Base-by-base conservation (phyloP, 2,329 filamentous ascomycete species). In the Teratosphaeria epicoccoides region DNA sequence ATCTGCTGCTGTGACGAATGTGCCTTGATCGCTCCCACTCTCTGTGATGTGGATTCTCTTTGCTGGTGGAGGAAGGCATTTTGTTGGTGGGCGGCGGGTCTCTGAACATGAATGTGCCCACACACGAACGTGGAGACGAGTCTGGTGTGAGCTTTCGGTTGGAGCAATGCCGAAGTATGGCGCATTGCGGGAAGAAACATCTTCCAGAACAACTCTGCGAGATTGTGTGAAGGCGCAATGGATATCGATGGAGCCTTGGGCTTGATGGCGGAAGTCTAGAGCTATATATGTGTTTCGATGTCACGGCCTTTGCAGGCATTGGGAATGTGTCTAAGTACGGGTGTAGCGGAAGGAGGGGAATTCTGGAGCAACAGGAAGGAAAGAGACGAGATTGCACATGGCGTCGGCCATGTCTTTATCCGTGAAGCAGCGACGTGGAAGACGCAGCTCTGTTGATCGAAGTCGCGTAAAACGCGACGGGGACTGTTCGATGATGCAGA, bases 1-100 rank as follows among this genome's bases (percentile, higher is more conserved):
- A 6, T 40, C 50, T 57, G 47, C 55, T 56, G 49, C 48, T 49
- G 20, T 28, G 43, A 28, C 51, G 24, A 26, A 20, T 37, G 22
- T 14, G 7, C 5, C 17, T 29, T 29, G 33, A 20, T 40, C 33
- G 33, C 33, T 40, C 33, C 33, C 33, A 20, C n/a, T 40, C 33
- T 4, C 33, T 40, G n/a, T 7, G 33, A 40, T 17, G 10, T 40
- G 10, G 4, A 20, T 17, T 17, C 20, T 17, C n/a, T 40, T 3
- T 20, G 33, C 33, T 40, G 33, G n/a, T 17, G 9, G 9, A 17
- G n/a, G 44, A 46, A 46, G 44, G 12, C 44, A 46, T 46, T 24
- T 46, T 46, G 44, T 4, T 17, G n/a, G 44, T 46, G 25, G 2
- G 23, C 23, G 44, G 23, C 44, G 23, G 25, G 44, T 17, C 44